These are phyloP conservation scores for Cydonia oblonga DNA, from an alignment of 331 rosid species.

Conservation along the genomic window DNA sequence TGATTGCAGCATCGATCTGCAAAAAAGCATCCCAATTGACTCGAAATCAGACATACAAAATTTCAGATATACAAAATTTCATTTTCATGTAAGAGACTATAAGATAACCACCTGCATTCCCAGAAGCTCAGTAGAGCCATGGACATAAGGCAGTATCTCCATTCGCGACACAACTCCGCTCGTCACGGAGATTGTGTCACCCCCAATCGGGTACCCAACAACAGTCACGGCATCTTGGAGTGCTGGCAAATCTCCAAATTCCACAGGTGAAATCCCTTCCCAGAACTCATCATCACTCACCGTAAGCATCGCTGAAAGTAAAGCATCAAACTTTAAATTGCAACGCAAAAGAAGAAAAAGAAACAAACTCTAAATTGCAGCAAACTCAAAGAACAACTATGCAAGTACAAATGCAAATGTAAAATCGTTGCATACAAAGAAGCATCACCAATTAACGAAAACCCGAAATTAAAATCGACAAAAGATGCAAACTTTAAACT, in stretches of 20 bases:
- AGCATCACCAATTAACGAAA: too few species aligned
- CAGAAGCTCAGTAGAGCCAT: conserved; percentile 72
- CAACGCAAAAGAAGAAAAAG: neutral
- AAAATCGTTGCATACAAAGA: neutral
- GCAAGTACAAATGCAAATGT: neutral
- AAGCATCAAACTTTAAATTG: conserved; percentile 6
- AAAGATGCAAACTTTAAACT: too few species aligned
- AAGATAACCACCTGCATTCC: conserved; percentile 54
- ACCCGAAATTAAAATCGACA: too few species aligned
- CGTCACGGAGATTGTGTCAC: conserved; percentile 78
- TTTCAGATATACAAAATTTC: neutral
- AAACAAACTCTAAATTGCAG: neutral
- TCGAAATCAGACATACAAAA: neutral
- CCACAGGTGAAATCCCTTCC: conserved; percentile 75
- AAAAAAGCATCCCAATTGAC: conserved; percentile 3
- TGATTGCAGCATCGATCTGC: conserved; percentile 81
- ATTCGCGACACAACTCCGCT: conserved; percentile 79
- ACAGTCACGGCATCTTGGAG: conserved; percentile 75
- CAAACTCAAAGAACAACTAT: neutral
- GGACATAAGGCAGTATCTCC: conserved; percentile 72
- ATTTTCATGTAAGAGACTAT: neutral
- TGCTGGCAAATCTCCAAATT: conserved; percentile 67
- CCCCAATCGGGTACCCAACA: conserved; percentile 78
- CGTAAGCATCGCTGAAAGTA: conserved; percentile 57
- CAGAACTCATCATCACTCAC: conserved; percentile 72